Conservation (phyloP, 148 eudicot species). For the Rhododendron ovatum region DNA sequence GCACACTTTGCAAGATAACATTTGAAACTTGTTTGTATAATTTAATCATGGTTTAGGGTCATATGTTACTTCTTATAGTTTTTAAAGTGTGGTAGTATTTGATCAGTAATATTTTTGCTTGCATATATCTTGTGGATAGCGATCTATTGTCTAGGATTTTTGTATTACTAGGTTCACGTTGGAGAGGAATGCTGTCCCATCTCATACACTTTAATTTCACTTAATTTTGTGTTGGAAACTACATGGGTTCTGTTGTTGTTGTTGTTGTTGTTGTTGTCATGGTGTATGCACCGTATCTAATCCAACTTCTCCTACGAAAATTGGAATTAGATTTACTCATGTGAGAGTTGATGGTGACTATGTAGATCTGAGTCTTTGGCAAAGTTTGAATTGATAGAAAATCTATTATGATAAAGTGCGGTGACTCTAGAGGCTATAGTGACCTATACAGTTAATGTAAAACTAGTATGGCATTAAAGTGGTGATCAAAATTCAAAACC, state of each 20-base stretch:
- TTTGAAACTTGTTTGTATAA: not conserved
- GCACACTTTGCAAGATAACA: not conserved
- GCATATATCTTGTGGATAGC: not conserved
- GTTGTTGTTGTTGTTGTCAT: no score
- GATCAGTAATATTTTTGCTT: no score
- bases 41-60: not conserved
- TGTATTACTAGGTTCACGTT: not conserved
- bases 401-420: not conserved
- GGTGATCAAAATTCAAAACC: not conserved
- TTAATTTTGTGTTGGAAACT: no score
- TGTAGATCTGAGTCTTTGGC: not conserved
- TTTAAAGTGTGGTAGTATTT: not conserved
- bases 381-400: not conserved
- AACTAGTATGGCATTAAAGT: not conserved
- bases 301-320: not conserved
- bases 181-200: not conserved
- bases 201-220: not conserved
- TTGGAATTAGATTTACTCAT: not conserved
- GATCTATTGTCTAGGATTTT: not conserved
- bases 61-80: not conserved
- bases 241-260: no score
- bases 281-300: not conserved
- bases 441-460: no score
- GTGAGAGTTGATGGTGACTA: not conserved
- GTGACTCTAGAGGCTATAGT: not conserved